Percentiles rank a stretch among this genome's conserved stretches.
Evolutionary conservation across 441 rosid genomes (phyloP).

Genomic region (Syzygium syzygioides): DNA sequence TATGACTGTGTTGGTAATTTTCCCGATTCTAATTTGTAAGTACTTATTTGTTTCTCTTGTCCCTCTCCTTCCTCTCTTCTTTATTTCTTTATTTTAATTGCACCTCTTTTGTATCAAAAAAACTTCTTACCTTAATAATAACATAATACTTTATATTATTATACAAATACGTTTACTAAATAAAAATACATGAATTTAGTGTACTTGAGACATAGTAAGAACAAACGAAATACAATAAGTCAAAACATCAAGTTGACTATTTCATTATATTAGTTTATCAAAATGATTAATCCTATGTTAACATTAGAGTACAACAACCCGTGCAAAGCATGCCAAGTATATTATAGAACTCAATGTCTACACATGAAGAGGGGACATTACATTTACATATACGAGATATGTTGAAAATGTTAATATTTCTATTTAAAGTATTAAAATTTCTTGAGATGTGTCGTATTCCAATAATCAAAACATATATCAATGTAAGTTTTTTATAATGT

Average conservation of each 20-base stretch:
- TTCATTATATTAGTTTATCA: background rate
- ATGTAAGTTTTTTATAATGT: too few relatives aligned
- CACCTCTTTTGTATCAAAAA: background rate
- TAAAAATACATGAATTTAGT: background rate
- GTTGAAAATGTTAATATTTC: too few relatives aligned
- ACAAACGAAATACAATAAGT: background rate
- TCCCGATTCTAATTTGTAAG: background rate
- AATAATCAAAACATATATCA: too few relatives aligned
- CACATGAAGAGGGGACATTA: background rate
- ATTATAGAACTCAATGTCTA: background rate
- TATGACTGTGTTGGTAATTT: too few relatives aligned
- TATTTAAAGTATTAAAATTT: too few relatives aligned
- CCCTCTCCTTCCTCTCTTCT: background rate
- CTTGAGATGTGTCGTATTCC: too few relatives aligned
- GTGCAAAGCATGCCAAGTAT: background rate
- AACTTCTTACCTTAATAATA: rapidly evolving
- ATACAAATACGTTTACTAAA: background rate
- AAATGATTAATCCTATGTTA: too few relatives aligned
- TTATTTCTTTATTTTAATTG: background rate
- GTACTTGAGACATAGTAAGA: background rate
- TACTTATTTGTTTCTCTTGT: background rate
- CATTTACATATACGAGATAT: too few relatives aligned
- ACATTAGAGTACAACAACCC: background rate
- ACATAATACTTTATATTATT: too few relatives aligned
- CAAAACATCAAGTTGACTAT: background rate